phyloP scores from a whole-genome alignment of 257 asterid genomes.

The Rubia yunnanensis region DNA sequence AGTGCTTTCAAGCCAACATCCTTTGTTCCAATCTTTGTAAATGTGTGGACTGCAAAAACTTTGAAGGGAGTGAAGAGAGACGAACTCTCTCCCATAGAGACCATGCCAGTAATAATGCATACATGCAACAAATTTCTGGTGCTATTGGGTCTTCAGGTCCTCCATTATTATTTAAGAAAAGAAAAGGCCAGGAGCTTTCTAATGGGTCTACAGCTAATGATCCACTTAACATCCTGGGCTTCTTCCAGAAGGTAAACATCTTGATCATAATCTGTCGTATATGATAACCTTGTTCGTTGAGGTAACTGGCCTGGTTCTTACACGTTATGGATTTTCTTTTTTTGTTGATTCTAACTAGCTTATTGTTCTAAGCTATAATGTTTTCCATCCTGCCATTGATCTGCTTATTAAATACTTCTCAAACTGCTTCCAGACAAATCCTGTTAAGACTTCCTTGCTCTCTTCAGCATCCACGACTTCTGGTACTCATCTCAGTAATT shows the following conservation, averaged over 20 bases:
- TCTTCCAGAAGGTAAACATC: conserved; percentile 54
- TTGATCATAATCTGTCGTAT: conserved; percentile 14
- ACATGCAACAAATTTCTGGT: conserved; percentile 76
- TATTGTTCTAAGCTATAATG: not conserved
- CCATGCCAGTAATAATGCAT: conserved; percentile 54
- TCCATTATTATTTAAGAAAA: conserved; percentile 59
- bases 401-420: not conserved
- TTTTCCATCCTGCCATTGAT: not conserved
- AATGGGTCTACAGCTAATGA: conserved; percentile 44
- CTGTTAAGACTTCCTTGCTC: conserved; percentile 40
- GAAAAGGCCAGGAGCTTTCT: conserved; percentile 61
- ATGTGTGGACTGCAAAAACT: conserved; percentile 90
- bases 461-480: conserved; percentile 43
- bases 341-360: not conserved
- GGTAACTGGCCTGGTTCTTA: not conserved
- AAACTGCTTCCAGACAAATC: conserved; percentile 45
- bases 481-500: conserved; percentile 45
- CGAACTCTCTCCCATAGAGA: conserved; percentile 78
- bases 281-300: conserved; percentile 14
- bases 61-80: conserved; percentile 87
- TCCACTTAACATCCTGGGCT: conserved; percentile 39
- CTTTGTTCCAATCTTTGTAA: conserved; percentile 93
- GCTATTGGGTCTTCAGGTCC: conserved; percentile 93
- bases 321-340: not conserved
- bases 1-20: conserved; percentile 90